phyloP scores from a whole-genome alignment of 805 yeast genomes.

The Candida ponderosae region DNA sequence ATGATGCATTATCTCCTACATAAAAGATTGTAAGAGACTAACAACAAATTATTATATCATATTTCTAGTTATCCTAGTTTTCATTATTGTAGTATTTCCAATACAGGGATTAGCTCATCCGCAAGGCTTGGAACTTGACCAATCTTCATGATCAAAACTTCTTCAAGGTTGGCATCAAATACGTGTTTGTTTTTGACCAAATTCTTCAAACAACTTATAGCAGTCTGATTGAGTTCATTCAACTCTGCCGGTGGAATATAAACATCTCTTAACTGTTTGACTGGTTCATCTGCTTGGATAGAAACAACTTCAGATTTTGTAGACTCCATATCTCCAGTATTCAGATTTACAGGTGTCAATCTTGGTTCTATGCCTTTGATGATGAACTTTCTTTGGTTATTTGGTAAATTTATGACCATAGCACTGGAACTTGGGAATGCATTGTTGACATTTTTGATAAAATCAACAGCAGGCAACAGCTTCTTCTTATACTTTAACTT shows the following conservation, averaged over 20 bases:
- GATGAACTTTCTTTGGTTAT: constrained; percentile 71
- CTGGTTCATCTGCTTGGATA: constrained; percentile 15
- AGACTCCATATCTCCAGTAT: constrained; percentile 37
- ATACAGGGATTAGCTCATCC: constrained; percentile 12
- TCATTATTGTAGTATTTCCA: too few species aligned
- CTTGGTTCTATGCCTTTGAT: constrained; percentile 95
- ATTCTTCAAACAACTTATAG: constrained; percentile 27
- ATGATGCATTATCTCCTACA: too few species aligned
- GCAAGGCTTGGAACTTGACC: constrained; percentile 27
- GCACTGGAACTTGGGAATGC: constrained; percentile 89
- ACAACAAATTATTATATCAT: too few species aligned
- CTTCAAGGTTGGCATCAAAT: constrained; percentile 24
- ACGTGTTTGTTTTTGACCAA: constrained; percentile 25
- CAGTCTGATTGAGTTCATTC: constrained; percentile 33
- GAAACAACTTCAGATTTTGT: constrained; percentile 7
- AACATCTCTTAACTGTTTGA: neutral
- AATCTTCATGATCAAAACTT: constrained; percentile 22
- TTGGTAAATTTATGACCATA: constrained; percentile 71
- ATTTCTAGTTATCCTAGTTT: too few species aligned
- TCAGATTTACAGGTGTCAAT: constrained; percentile 40
- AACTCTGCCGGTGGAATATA: constrained; percentile 24
- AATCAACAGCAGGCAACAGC: constrained; percentile 90
- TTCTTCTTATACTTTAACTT: constrained; percentile 43
- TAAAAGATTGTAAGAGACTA: too few species aligned
- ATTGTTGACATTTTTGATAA: constrained; percentile 85